These are phyloP conservation scores for Komagataella ulmi DNA, from an alignment of 805 yeast species.

Conservation along the genomic window DNA sequence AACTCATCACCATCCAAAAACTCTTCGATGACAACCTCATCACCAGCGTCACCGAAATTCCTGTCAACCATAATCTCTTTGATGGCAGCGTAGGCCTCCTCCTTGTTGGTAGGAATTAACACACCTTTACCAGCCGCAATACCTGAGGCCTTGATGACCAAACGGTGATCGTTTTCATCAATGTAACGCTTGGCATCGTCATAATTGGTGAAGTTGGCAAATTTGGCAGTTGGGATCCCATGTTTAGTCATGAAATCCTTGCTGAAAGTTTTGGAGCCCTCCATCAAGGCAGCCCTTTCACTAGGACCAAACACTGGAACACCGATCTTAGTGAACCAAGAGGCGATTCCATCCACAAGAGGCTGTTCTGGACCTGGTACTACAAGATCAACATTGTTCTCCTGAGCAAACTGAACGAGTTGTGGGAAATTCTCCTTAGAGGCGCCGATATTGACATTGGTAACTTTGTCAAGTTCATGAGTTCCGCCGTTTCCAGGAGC, in stretches of 20 bases:
- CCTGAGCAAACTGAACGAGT: slow-evolving; percentile 63
- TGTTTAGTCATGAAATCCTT: slow-evolving; percentile 90
- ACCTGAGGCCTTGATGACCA: slow-evolving; percentile 95
- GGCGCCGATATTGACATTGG: slow-evolving; percentile 58
- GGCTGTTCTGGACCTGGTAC: slow-evolving; percentile 99
- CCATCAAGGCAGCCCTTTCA: slow-evolving; percentile 81
- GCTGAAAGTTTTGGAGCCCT: slow-evolving; percentile 91
- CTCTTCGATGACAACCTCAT: slow-evolving; percentile 91
- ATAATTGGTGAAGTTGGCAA: slow-evolving; percentile 66
- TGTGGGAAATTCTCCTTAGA: slow-evolving; percentile 52
- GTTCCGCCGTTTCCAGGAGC: slow-evolving; percentile 99
- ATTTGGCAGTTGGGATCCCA: slow-evolving; percentile 88
- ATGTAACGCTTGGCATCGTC: slow-evolving; percentile 68
- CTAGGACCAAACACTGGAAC: slow-evolving; percentile 97
- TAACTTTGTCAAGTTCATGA: slow-evolving; percentile 38
- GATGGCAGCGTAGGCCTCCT: slow-evolving; percentile 78
- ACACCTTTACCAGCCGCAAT: slow-evolving; percentile 99
- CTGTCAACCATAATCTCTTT: slow-evolving; percentile 81
- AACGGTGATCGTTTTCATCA: slow-evolving; percentile 47
- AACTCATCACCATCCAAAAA: slow-evolving; percentile 94
- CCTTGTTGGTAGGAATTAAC: slow-evolving; percentile 69
- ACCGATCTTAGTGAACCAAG: slow-evolving; percentile 65
- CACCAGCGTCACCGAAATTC: slow-evolving; percentile 89
- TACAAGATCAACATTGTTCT: slow-evolving; percentile 55
- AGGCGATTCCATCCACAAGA: slow-evolving; percentile 81